Evolutionary conservation across 2,329 filamentous ascomycete species (phyloP).

Genomic region (Fonsecaea nubica): DNA sequence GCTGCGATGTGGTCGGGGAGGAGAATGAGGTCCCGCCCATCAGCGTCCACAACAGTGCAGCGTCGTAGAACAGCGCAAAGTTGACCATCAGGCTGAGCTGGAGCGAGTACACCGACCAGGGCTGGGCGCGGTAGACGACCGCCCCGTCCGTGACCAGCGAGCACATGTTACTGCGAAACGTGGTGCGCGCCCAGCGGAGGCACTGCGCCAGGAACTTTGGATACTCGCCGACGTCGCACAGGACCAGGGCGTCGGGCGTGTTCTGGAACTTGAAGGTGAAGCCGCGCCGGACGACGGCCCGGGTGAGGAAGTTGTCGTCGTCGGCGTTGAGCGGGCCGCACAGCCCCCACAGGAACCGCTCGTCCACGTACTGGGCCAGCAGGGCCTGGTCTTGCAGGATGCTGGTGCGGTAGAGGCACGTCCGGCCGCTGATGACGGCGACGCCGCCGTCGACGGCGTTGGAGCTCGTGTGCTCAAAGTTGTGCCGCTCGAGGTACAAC

Average conservation of each 20-base stretch:
- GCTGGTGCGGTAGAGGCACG: slow-evolving; percentile 57
- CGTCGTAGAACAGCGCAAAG: slow-evolving; percentile 63
- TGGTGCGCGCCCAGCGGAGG: slow-evolving; percentile 64
- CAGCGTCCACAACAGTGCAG: slow-evolving; percentile 48
- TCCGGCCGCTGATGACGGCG: slow-evolving; percentile 65
- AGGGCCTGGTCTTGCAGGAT: slow-evolving; percentile 58
- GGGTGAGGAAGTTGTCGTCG: slow-evolving; percentile 68
- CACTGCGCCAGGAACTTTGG: slow-evolving; percentile 61
- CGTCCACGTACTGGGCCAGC: slow-evolving; percentile 54
- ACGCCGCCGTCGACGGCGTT: slow-evolving; percentile 65
- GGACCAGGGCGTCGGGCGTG: slow-evolving; percentile 55
- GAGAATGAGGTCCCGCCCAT: slow-evolving; percentile 32
- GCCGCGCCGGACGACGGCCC: slow-evolving; percentile 58
- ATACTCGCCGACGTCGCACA: slow-evolving; percentile 59
- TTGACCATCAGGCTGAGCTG: slow-evolving; percentile 63
- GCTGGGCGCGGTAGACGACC: slow-evolving; percentile 51
- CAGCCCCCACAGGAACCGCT: slow-evolving; percentile 57
- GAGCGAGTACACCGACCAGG: slow-evolving; percentile 64
- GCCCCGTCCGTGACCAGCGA: slow-evolving; percentile 52
- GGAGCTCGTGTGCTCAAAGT: slow-evolving; percentile 65
- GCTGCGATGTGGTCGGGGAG: slow-evolving; percentile 34
- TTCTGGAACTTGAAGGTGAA: slow-evolving; percentile 64
- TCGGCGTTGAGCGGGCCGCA: slow-evolving; percentile 60
- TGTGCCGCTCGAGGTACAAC: slow-evolving; percentile 67
- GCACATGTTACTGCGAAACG: slow-evolving; percentile 62